These are phyloP conservation scores for Aspergillus transmontanensis DNA, from an alignment of 2,329 filamentous ascomycete species.

Conservation along the genomic window DNA sequence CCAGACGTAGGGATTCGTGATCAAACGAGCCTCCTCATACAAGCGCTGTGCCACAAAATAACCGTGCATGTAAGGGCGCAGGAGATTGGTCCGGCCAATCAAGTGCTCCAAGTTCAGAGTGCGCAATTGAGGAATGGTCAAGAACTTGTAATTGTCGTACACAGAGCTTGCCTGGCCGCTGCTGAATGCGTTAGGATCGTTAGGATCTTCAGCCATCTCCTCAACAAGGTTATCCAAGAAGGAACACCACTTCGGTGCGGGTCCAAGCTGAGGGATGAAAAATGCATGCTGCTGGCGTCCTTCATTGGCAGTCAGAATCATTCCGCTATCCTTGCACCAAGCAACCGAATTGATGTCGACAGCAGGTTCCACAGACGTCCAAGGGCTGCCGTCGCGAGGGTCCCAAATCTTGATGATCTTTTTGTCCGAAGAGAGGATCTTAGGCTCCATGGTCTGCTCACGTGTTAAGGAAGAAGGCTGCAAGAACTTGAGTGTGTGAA, in stretches of 20 bases:
- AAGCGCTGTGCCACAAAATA: constrained; percentile 95
- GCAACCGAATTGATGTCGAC: constrained; percentile 95
- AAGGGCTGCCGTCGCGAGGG: constrained; percentile 76
- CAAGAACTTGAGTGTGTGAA: constrained; percentile 77
- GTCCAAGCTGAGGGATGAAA: constrained; percentile 90
- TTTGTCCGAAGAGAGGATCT: constrained; percentile 90
- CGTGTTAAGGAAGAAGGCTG: constrained; percentile 68
- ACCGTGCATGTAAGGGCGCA: constrained; percentile 98
- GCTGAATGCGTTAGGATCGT: constrained; percentile 60
- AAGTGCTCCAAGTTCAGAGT: constrained; percentile 85
- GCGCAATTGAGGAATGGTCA: constrained; percentile 83
- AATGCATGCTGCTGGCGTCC: constrained; percentile 93
- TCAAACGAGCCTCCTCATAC: constrained; percentile 91
- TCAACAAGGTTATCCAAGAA: constrained; percentile 98
- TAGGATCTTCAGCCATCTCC: constrained; percentile 87
- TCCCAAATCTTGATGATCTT: constrained; percentile 98
- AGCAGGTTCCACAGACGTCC: constrained; percentile 92
- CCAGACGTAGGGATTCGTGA: constrained; percentile 90
- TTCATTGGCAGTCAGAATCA: constrained; percentile 96
- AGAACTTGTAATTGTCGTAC: constrained; percentile 99
- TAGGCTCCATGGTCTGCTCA: constrained; percentile 67
- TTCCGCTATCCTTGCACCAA: constrained; percentile 88
- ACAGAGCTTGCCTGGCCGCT: constrained; percentile 64
- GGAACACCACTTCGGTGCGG: constrained; percentile 91
- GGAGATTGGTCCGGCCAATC: constrained; percentile 82